phyloP scores from a whole-genome alignment of 75 land plant genomes.

The Adiantum capillusveneris region DNA sequence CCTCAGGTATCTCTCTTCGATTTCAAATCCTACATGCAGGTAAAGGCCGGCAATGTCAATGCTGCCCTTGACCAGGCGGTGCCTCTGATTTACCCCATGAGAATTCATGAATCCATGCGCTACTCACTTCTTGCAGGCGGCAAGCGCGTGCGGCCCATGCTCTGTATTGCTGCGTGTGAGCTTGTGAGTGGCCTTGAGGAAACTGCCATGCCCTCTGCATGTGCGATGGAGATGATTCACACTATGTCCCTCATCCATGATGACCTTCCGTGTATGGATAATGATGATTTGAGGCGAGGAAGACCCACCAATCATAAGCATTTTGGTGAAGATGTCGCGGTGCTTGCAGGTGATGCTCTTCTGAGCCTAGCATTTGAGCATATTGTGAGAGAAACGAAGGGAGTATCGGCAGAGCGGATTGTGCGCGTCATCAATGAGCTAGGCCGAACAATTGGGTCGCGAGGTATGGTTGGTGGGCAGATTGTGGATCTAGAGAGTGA shows the following conservation, averaged over 20 bases:
- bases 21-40: constrained; percentile 14
- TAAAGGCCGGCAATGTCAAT: constrained; percentile 33
- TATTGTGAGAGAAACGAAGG: constrained; percentile 22
- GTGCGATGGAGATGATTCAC: constrained; percentile 59
- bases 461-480: constrained; percentile 50
- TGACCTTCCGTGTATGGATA: constrained; percentile 64
- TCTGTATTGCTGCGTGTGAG: constrained; percentile 69
- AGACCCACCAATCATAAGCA: constrained; percentile 20
- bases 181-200: constrained; percentile 48
- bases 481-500: constrained; percentile 37
- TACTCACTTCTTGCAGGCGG: constrained; percentile 82
- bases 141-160: constrained; percentile 58
- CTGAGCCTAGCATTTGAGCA: constrained; percentile 50
- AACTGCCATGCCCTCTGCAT: constrained; percentile 46
- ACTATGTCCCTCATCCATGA: constrained; percentile 50
- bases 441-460: constrained; percentile 44
- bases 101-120: constrained; percentile 56
- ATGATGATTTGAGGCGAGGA: constrained; percentile 52
- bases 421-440: constrained; percentile 48
- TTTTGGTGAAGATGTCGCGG: constrained; percentile 43
- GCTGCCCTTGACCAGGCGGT: constrained; percentile 47
- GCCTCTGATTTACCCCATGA: constrained; percentile 34
- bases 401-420: constrained; percentile 17
- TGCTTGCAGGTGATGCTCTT: constrained; percentile 52
- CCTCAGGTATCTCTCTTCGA: constrained; percentile 1